Conservation (phyloP, 2,329 filamentous ascomycete genomes). For the Alternaria dauci region DNA sequence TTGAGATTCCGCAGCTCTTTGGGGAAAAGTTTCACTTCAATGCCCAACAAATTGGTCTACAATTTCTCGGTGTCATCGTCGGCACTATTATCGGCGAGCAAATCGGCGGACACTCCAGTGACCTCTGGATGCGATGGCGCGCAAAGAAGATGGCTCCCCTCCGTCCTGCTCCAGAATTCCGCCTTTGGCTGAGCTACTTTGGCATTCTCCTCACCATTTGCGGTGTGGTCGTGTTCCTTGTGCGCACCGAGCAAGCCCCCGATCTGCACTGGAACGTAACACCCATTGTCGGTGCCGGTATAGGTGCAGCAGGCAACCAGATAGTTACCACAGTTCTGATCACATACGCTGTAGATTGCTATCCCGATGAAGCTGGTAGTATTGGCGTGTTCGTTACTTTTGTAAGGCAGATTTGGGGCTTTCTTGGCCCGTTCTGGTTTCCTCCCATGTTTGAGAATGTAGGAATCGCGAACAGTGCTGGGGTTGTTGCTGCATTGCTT, state of each 20-base stretch:
- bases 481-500: conserved; percentile 48
- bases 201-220: conserved; percentile 61
- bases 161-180: conserved; percentile 62
- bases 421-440: conserved; percentile 55
- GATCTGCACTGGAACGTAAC: conserved; percentile 63
- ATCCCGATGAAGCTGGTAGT: conserved; percentile 61
- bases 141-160: conserved; percentile 45
- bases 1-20: conserved; percentile 69
- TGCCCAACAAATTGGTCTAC: conserved; percentile 65
- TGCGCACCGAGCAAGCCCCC: conserved; percentile 58
- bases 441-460: conserved; percentile 52
- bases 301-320: conserved; percentile 64
- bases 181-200: conserved; percentile 66
- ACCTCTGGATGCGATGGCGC: conserved; percentile 61
- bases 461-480: conserved; percentile 48
- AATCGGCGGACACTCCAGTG: conserved; percentile 62
- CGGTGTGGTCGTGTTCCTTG: conserved; percentile 64
- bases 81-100: conserved; percentile 67
- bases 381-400: conserved; percentile 68
- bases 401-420: conserved; percentile 59
- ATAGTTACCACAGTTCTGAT: conserved; percentile 68
- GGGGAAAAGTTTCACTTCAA: conserved; percentile 65
- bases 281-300: conserved; percentile 63
- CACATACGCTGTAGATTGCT: conserved; percentile 68
- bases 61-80: conserved; percentile 65